Percentiles rank a stretch among this genome's conserved stretches.
Evolutionary conservation across 176 grass and related monocot genomes (phyloP).

Genomic region (Typha latifolia): DNA sequence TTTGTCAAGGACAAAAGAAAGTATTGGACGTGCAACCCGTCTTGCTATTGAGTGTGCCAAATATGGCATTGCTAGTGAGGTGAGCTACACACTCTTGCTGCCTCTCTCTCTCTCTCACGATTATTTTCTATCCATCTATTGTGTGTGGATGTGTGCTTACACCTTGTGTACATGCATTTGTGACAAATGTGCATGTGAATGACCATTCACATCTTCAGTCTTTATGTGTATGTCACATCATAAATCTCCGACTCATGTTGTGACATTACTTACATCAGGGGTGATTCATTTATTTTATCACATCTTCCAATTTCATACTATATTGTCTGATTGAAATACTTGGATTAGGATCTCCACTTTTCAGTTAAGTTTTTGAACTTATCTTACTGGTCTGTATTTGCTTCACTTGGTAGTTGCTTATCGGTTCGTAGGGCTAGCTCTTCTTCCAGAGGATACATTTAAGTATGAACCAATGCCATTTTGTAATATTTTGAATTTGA

Average conservation of each 20-base stretch:
- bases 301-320: too few species aligned
- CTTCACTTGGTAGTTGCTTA: neutral
- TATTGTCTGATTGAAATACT: too few species aligned
- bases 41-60: constrained; percentile 93
- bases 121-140: too few species aligned
- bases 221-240: neutral
- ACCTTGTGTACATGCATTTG: neutral
- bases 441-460: too few species aligned
- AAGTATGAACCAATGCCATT: too few species aligned
- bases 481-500: too few species aligned
- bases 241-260: neutral
- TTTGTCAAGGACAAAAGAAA: constrained; percentile 93
- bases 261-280: neutral
- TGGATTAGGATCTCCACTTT: neutral
- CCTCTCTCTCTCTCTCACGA: neutral
- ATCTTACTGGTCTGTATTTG: neutral
- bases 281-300: too few species aligned
- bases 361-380: neutral
- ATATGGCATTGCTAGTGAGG: constrained; percentile 85
- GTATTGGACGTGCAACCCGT: constrained; percentile 92
- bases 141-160: neutral
- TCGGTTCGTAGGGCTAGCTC: neutral
- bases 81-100: constrained; percentile 22
- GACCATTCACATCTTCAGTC: neutral
- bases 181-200: neutral